Evolutionary conservation across 805 yeast genomes (phyloP).

Genomic region (Lipomyces starkeyi): DNA sequence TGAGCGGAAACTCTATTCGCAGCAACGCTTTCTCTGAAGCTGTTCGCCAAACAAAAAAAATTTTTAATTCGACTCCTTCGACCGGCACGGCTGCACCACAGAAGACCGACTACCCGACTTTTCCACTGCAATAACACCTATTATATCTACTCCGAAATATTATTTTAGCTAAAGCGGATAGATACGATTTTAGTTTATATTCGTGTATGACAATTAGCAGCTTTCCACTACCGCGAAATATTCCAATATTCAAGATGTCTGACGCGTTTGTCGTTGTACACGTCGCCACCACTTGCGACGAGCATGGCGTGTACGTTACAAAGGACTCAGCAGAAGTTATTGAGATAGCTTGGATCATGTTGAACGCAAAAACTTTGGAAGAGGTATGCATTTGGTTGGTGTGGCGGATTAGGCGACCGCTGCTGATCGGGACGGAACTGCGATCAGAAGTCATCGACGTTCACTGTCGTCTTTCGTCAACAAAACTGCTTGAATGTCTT

Average conservation of each 20-base stretch:
- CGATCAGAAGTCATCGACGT: background rate
- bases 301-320: slow-evolving; percentile 60
- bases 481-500: background rate
- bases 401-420: background rate
- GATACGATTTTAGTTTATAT: background rate
- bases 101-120: background rate
- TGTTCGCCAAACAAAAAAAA: slow-evolving; percentile 15
- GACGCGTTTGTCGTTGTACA: slow-evolving; percentile 67
- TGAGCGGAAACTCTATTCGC: background rate
- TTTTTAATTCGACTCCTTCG: slow-evolving; percentile 5
- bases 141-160: background rate
- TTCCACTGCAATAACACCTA: background rate
- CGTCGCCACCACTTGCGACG: slow-evolving; percentile 71
- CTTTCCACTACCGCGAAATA: background rate
- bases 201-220: background rate
- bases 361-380: slow-evolving; percentile 60
- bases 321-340: slow-evolving; percentile 73
- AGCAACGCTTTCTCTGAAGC: background rate
- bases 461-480: background rate
- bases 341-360: slow-evolving; percentile 69
- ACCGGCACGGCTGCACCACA: background rate
- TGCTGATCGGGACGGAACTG: background rate
- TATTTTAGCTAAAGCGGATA: background rate
- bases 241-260: slow-evolving; percentile 47
- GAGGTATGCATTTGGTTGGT: slow-evolving; percentile 39